Percentiles rank a stretch among this genome's conserved stretches.
phyloP scores from a whole-genome alignment of 139 green algal genomes.

The Limnomonas spitsbergensis region DNA sequence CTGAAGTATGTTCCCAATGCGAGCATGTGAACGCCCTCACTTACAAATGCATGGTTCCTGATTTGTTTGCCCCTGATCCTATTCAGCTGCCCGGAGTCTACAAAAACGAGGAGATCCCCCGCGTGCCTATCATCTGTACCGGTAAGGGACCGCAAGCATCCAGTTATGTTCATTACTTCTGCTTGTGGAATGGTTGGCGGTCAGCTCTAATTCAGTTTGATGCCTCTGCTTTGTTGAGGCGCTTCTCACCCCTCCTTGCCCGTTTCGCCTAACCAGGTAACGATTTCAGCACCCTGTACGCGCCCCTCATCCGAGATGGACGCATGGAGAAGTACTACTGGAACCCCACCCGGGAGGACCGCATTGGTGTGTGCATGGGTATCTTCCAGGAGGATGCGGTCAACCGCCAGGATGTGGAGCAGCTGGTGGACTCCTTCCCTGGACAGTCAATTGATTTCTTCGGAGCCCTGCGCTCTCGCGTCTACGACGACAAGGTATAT shows the following conservation, averaged over 20 bases:
- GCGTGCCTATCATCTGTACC: conserved; percentile 93
- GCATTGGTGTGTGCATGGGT: conserved; percentile 91
- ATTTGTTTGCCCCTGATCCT: too few species aligned
- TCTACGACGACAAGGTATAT: conserved; percentile 89
- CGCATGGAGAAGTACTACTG: conserved; percentile 99
- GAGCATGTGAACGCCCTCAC: too few species aligned
- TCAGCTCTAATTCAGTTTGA: not conserved
- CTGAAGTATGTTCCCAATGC: too few species aligned
- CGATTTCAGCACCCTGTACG: conserved; percentile 99
- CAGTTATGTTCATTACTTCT: too few species aligned
- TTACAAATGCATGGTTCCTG: too few species aligned
- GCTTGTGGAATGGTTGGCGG: too few species aligned
- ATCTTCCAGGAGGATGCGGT: conserved; percentile 87
- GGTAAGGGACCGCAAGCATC: too few species aligned
- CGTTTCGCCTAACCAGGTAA: conserved; percentile 70
- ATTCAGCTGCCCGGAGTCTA: conserved; percentile 91
- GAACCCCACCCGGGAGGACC: conserved; percentile 92
- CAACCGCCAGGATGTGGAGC: conserved; percentile 62
- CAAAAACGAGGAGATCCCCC: conserved; percentile 89
- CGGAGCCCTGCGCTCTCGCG: conserved; percentile 85
- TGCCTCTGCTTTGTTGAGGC: not conserved
- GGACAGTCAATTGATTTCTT: conserved; percentile 99
- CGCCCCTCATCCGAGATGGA: conserved; percentile 96
- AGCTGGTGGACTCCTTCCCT: conserved; percentile 94
- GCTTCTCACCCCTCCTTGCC: not conserved